Evolutionary conservation across 176 grass and related monocot genomes (phyloP).

Genomic region (Carex pumila): DNA sequence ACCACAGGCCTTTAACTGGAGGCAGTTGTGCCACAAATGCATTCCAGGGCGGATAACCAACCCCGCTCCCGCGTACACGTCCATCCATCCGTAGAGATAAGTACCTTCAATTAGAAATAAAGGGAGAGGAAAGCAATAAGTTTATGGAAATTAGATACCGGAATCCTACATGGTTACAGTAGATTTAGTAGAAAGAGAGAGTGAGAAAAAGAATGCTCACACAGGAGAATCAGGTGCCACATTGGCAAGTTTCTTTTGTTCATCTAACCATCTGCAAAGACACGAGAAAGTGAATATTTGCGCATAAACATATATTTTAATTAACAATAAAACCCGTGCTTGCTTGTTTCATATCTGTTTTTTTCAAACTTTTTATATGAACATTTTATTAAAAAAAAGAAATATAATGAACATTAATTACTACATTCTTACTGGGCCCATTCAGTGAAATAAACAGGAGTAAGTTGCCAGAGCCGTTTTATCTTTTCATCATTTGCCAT

Average conservation of each 20-base stretch:
- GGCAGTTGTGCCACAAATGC: constrained; percentile 92
- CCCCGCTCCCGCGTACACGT: constrained; percentile 82
- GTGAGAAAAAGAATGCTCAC: constrained; percentile 33
- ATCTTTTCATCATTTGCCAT: constrained; percentile 27
- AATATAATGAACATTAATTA: background rate
- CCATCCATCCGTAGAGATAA: constrained; percentile 90
- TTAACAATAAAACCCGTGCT: background rate
- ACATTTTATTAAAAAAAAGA: background rate
- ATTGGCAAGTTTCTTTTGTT: constrained; percentile 85
- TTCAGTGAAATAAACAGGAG: constrained; percentile 43
- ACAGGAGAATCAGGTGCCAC: constrained; percentile 70
- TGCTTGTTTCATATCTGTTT: background rate
- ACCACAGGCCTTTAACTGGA: constrained; percentile 79
- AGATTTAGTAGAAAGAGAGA: background rate
- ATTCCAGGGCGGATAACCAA: constrained; percentile 88
- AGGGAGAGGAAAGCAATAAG: background rate
- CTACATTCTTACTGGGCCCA: constrained; percentile 63
- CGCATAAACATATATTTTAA: background rate
- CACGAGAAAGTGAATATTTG: background rate
- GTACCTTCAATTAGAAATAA: constrained; percentile 35
- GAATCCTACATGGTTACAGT: background rate
- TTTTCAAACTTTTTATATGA: background rate
- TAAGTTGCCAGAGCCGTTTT: constrained; percentile 77
- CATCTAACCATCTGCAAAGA: constrained; percentile 63
- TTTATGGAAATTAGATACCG: background rate